Percentiles rank a stretch among this genome's conserved stretches.
Conservation (phyloP, 139 green algal species). For the Eudorina sp. region DNA sequence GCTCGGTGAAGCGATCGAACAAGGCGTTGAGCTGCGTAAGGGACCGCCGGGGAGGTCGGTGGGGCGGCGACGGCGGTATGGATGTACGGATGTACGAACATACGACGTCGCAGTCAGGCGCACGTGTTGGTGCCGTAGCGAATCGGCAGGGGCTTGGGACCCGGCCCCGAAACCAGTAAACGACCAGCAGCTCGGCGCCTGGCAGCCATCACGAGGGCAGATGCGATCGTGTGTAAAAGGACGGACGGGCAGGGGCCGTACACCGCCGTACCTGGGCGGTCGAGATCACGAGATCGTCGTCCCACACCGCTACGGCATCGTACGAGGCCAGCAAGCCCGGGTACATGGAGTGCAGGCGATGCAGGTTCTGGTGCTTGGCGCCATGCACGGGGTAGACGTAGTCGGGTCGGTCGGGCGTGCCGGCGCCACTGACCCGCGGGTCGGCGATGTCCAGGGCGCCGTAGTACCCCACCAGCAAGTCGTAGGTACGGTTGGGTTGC, state of each 20-base stretch:
- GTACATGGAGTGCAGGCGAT: constrained; percentile 9
- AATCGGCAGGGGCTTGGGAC: too few species aligned
- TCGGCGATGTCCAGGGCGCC: background rate
- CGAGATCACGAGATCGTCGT: constrained; percentile 19
- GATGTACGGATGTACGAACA: too few species aligned
- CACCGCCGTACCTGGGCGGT: background rate
- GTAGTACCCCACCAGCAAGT: constrained; percentile 31
- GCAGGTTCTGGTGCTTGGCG: constrained; percentile 38
- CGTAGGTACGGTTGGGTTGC: background rate
- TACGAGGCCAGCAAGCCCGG: constrained; percentile 21
- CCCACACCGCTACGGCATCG: constrained; percentile 30
- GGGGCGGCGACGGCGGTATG: too few species aligned
- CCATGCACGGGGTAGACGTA: constrained; percentile 26
- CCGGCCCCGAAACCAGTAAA: too few species aligned
- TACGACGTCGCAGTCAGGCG: too few species aligned
- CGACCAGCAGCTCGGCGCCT: too few species aligned
- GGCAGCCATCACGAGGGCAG: too few species aligned
- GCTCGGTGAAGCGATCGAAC: constrained; percentile 11
- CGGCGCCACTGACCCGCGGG: background rate
- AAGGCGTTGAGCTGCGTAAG: background rate
- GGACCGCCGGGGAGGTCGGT: too few species aligned
- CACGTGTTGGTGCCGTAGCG: too few species aligned
- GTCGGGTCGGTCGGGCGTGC: background rate
- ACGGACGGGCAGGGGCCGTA: too few species aligned
- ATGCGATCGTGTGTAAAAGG: too few species aligned